Evolutionary conservation across 805 yeast genomes (phyloP).

Genomic region (Metschnikowia lochheadii): DNA sequence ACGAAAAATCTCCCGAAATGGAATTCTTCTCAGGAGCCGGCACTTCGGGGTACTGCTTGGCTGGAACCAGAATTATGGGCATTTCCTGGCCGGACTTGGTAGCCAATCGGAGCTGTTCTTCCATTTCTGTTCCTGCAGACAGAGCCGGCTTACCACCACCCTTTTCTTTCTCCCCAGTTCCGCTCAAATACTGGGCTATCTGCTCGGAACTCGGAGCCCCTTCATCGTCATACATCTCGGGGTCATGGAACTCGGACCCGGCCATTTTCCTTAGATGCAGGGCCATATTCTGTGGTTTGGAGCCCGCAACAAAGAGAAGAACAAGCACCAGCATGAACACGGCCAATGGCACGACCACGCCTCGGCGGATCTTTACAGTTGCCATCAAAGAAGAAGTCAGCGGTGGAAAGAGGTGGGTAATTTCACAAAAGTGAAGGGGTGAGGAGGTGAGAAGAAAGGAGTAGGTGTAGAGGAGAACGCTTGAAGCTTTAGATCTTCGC

Average conservation of each 20-base stretch:
- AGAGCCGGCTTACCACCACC: too few relatives aligned
- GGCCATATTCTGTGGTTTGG: conserved; percentile 16
- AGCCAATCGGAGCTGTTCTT: not conserved
- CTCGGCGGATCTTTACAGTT: conserved; percentile 2
- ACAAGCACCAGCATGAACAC: not conserved
- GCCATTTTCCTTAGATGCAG: conserved; percentile 9
- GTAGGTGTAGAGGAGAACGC: too few relatives aligned
- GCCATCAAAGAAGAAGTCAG: not conserved
- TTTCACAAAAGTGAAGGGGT: too few relatives aligned
- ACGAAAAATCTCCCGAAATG: conserved; percentile 15
- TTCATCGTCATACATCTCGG: not conserved
- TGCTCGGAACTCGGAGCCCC: not conserved
- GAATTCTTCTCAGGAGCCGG: conserved; percentile 12
- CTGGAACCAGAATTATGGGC: not conserved
- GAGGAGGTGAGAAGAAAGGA: too few relatives aligned
- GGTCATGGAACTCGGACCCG: conserved; percentile 4
- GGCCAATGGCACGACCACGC: conserved; percentile 1
- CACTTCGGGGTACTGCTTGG: conserved; percentile 11
- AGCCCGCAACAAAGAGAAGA: conserved; percentile 8
- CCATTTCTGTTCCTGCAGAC: not conserved
- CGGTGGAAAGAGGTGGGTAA: not conserved
- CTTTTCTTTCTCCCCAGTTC: not conserved
- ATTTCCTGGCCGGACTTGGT: not conserved
- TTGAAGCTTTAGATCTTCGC: too few relatives aligned
- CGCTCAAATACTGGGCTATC: not conserved